Evolutionary conservation across 768 basidiomycete species (phyloP), one percentile per base, ranked within the genome.

Genomic region (Amyloporia xantha): DNA sequence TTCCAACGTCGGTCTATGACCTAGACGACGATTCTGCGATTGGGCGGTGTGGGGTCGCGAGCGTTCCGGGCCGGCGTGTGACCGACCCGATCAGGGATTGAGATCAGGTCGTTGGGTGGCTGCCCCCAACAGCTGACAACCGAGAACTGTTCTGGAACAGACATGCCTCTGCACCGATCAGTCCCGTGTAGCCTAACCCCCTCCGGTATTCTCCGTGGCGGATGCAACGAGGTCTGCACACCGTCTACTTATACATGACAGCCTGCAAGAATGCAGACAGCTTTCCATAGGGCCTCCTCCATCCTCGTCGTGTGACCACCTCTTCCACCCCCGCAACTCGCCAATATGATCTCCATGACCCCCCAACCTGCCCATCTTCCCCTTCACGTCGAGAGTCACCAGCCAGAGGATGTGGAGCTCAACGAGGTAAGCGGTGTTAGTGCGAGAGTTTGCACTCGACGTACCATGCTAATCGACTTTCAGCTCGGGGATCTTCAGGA

Each of bases 401-500:
- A 52, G 28, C 47, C 50, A 15, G 51, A 62, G 50, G 59, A 63
- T 36, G 58, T 61, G 24, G 56, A 66, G 47, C 54, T 70, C 36
- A 67, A 66, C 54, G 71, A 75, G 67, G 74, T 71, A 56, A 49
- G 57, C 53, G 46, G 35, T 47, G 26, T 30, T 36, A 40, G 24
- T 37, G 23, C 45, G 26, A 15, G n/a, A 43, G 27, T 13, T 24
- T 12, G 3, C 13, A 17, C n/a, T 15, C 25, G 4, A 39, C 41
- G 10, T 33, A 44, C 17, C 44, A 49, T 48, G 49, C 47, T 53
- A 17, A 48, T 41, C 11, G 82, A 79, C 59, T 79, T 26, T 74
- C 72, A 84, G 81, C 59, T 79, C 27, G 74, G 74, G 48, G 72
- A 71, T 54, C 63, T 78, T 38, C 64, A 68, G 42, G 79, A 81